Conservation (phyloP, 179 eudicot genomes). For the Spinacia oleracea region DNA sequence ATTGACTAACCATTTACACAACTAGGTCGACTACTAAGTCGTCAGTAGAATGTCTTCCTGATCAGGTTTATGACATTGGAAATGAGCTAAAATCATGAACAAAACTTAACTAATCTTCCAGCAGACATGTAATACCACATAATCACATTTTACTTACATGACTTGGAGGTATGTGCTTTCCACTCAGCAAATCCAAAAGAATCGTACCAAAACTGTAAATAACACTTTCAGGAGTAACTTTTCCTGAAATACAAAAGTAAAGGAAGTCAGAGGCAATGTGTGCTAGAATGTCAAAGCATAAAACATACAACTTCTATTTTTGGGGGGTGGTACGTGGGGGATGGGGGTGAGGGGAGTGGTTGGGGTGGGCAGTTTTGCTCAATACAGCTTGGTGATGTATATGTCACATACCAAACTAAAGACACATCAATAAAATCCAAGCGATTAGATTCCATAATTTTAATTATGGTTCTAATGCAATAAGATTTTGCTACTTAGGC, state of each 20-base stretch:
- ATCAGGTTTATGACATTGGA: neutral
- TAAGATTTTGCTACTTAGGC: neutral
- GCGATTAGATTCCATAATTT: neutral
- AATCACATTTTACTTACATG: slow-evolving; percentile 59
- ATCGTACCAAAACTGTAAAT: slow-evolving; percentile 91
- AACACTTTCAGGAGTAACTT: slow-evolving; percentile 93
- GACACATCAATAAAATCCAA: neutral
- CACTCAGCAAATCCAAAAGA: slow-evolving; percentile 87
- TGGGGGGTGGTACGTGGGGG: neutral
- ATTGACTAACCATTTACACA: neutral
- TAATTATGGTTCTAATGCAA: neutral
- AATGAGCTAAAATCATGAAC: neutral
- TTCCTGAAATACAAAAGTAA: slow-evolving; percentile 47
- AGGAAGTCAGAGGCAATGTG: slow-evolving; percentile 15
- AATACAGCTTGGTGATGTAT: neutral
- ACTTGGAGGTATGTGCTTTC: slow-evolving; percentile 97
- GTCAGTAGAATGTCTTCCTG: neutral
- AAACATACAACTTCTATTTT: neutral
- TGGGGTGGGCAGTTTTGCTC: neutral
- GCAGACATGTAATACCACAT: neutral
- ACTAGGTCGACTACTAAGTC: neutral
- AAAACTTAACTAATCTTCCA: neutral
- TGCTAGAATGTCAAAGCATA: neutral
- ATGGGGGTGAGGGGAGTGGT: neutral
- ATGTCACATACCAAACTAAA: neutral